phyloP scores from a whole-genome alignment of 306 rosid species.

The Inga oerstediana region DNA sequence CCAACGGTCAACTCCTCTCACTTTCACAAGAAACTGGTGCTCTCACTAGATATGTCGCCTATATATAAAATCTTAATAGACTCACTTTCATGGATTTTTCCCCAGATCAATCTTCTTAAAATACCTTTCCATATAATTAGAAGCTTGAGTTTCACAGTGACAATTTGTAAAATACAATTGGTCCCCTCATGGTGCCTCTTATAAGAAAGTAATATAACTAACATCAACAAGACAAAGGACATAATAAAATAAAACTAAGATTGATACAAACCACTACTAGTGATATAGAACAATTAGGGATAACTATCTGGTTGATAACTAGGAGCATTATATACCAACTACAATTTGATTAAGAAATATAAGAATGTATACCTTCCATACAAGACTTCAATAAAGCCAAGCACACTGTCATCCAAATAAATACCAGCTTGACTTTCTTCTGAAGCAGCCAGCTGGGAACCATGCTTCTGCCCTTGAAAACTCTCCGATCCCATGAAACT shows the following conservation, averaged over 20 bases:
- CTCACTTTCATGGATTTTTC: background rate
- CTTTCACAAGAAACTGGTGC: background rate
- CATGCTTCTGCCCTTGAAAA: constrained; percentile 44
- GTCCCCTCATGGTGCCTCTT: constrained; percentile 9
- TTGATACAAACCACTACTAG: constrained; percentile 7
- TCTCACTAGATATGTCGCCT: background rate
- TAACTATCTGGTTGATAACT: background rate
- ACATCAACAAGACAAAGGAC: constrained; percentile 12
- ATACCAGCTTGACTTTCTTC: constrained; percentile 50
- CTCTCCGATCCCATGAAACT: constrained; percentile 52
- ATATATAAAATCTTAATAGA: background rate
- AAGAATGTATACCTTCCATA: constrained; percentile 73
- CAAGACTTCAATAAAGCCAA: constrained; percentile 71
- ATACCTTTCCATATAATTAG: background rate
- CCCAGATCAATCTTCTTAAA: background rate
- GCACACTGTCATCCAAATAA: constrained; percentile 58
- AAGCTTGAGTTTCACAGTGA: background rate
- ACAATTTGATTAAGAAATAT: constrained; percentile 32
- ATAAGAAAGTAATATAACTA: background rate
- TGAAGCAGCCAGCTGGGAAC: constrained; percentile 40
- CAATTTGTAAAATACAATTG: background rate
- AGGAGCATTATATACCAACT: constrained; percentile 14
- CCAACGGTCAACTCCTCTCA: background rate
- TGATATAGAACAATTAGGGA: background rate
- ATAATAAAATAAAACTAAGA: constrained; percentile 18